Conservation (phyloP, 2,329 filamentous ascomycete species). For the Bipolaris bicolor region DNA sequence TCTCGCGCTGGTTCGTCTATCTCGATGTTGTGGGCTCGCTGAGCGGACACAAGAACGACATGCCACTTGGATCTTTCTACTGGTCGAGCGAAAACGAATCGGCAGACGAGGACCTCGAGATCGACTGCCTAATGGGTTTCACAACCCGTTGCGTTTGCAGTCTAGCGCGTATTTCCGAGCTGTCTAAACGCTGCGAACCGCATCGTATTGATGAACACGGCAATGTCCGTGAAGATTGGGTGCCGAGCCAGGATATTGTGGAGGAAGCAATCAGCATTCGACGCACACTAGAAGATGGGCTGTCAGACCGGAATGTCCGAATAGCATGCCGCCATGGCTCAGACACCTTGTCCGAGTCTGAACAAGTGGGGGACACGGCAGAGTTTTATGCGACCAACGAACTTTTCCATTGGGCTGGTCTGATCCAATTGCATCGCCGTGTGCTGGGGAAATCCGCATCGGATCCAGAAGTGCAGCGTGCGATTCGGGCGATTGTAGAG, state of each 20-base stretch:
- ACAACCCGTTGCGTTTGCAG: conserved; percentile 73
- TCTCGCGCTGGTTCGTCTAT: conserved; percentile 84
- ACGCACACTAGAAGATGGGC: conserved; percentile 64
- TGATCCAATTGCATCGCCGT: conserved; percentile 76
- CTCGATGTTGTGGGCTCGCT: conserved; percentile 79
- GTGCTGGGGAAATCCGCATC: conserved; percentile 67
- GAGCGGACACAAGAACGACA: conserved; percentile 60
- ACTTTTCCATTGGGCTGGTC: conserved; percentile 78
- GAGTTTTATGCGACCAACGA: conserved; percentile 76
- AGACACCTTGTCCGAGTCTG: conserved; percentile 43
- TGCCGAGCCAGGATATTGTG: conserved; percentile 61
- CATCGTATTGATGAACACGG: conserved; percentile 64
- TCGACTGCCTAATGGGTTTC: conserved; percentile 83
- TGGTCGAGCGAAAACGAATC: conserved; percentile 53
- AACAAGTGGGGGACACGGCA: conserved; percentile 61
- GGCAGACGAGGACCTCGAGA: conserved; percentile 68
- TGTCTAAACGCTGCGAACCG: conserved; percentile 71
- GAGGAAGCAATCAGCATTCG: conserved; percentile 66
- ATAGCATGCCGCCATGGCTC: conserved; percentile 53
- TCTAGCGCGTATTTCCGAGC: conserved; percentile 72
- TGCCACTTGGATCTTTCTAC: conserved; percentile 52
- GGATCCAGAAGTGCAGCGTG: conserved; percentile 66
- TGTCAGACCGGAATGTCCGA: conserved; percentile 44
- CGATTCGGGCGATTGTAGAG: conserved; percentile 67
- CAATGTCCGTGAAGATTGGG: conserved; percentile 62